Conservation (phyloP, 1,139 yeast genomes). For the Debaryomyces robertsiae region DNA sequence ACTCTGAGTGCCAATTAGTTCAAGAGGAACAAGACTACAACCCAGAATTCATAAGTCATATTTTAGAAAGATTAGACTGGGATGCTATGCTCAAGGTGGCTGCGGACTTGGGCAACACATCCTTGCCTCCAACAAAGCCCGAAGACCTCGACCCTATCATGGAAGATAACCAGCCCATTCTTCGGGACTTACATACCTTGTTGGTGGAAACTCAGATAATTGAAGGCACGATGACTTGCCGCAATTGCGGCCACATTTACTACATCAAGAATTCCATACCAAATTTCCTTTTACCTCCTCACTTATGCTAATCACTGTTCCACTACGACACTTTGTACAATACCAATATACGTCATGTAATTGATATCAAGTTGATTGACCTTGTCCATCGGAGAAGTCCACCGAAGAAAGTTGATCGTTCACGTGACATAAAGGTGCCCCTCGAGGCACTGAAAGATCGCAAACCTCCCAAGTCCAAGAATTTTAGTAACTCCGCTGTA, state of each 20-base stretch:
- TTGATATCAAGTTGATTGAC: too few species aligned
- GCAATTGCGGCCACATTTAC: slow-evolving; percentile 83
- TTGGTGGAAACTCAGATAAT: slow-evolving; percentile 81
- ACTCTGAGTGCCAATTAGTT: slow-evolving; percentile 68
- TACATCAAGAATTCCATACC: slow-evolving; percentile 93
- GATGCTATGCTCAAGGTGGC: slow-evolving; percentile 78
- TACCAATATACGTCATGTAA: slow-evolving; percentile 6
- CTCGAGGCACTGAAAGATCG: slow-evolving; percentile 1
- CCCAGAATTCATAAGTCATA: slow-evolving; percentile 74
- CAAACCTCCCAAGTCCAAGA: not conserved
- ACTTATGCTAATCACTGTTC: slow-evolving; percentile 40
- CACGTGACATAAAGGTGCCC: not conserved
- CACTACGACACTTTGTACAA: slow-evolving; percentile 4
- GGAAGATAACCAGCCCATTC: slow-evolving; percentile 62
- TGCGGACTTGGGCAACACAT: slow-evolving; percentile 66
- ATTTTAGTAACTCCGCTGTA: too few species aligned
- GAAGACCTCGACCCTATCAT: slow-evolving; percentile 54
- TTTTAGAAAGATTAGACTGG: slow-evolving; percentile 89
- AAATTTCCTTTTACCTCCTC: slow-evolving; percentile 92
- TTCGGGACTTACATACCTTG: slow-evolving; percentile 75
- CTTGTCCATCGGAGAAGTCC: too few species aligned
- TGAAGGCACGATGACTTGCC: slow-evolving; percentile 89
- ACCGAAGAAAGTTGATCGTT: not conserved
- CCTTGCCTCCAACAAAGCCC: slow-evolving; percentile 68
- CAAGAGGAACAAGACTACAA: slow-evolving; percentile 83